phyloP scores from a whole-genome alignment of 441 rosid species.

The Manihot esculenta region DNA sequence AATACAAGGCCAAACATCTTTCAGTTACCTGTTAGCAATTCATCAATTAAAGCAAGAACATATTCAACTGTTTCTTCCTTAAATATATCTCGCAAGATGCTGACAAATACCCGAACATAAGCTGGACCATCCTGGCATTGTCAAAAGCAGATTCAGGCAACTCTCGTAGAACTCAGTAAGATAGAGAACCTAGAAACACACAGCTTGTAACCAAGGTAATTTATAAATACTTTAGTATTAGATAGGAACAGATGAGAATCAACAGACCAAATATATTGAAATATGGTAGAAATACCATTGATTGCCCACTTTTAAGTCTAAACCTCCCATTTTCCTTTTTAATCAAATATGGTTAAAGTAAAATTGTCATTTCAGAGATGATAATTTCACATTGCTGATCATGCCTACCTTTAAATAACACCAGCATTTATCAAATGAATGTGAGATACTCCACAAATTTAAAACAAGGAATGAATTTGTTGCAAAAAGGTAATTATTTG shows the following conservation, averaged over 20 bases:
- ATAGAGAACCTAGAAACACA: not conserved
- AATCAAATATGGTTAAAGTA: too few relatives aligned
- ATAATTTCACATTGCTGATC: not conserved
- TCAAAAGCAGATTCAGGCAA: conserved; percentile 19
- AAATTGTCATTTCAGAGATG: not conserved
- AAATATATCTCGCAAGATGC: conserved; percentile 77
- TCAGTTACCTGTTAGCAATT: conserved; percentile 77
- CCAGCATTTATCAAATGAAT: not conserved
- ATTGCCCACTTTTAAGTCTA: not conserved
- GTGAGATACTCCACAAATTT: not conserved
- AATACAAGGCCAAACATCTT: conserved; percentile 11
- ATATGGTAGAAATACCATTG: not conserved
- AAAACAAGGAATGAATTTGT: not conserved
- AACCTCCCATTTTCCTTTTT: too few relatives aligned
- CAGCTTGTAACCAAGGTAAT: not conserved
- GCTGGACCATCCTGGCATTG: conserved; percentile 94
- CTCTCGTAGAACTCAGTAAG: not conserved
- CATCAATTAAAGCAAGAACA: conserved; percentile 92
- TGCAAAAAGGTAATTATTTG: not conserved
- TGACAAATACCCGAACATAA: conserved; percentile 78
- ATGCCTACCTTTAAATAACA: not conserved
- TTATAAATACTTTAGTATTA: not conserved
- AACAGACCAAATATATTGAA: not conserved
- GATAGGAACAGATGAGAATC: conserved; percentile 1
- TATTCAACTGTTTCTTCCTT: conserved; percentile 99